Percentiles rank a stretch among this genome's conserved stretches.
Evolutionary conservation across 116 monocot species (phyloP).

Genomic region (Papilionanthe hybrid): DNA sequence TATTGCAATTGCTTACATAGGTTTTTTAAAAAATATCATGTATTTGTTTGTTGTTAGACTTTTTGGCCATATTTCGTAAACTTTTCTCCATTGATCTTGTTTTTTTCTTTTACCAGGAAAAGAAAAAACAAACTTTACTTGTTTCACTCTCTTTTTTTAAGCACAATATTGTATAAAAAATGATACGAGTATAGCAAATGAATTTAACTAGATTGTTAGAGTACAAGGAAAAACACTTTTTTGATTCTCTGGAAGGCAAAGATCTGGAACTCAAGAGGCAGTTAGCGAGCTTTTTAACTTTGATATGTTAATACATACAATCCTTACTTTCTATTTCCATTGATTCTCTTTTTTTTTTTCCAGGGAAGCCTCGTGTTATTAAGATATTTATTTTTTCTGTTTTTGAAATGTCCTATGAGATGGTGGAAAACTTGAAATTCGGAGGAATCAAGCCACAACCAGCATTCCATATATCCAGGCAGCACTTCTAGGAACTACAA

Average conservation of each 20-base stretch:
- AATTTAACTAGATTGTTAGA: too few relatives aligned
- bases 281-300: not conserved
- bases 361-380: not conserved
- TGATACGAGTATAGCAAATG: too few relatives aligned
- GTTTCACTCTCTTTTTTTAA: not conserved
- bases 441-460: too few relatives aligned
- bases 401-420: not conserved
- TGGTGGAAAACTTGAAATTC: not conserved
- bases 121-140: not conserved
- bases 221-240: too few relatives aligned
- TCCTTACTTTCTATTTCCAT: not conserved
- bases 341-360: not conserved
- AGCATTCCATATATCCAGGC: too few relatives aligned
- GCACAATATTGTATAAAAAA: too few relatives aligned
- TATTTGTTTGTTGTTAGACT: not conserved
- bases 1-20: not conserved
- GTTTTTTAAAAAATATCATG: not conserved
- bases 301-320: not conserved
- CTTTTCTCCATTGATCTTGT: not conserved
- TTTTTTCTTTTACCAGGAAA: not conserved
- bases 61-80: not conserved
- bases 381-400: not conserved
- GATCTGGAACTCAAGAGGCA: not conserved
- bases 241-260: not conserved
- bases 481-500: too few relatives aligned